These are phyloP conservation scores for Combretum micranthum DNA, from an alignment of 345 rosid species.

Conservation along the genomic window DNA sequence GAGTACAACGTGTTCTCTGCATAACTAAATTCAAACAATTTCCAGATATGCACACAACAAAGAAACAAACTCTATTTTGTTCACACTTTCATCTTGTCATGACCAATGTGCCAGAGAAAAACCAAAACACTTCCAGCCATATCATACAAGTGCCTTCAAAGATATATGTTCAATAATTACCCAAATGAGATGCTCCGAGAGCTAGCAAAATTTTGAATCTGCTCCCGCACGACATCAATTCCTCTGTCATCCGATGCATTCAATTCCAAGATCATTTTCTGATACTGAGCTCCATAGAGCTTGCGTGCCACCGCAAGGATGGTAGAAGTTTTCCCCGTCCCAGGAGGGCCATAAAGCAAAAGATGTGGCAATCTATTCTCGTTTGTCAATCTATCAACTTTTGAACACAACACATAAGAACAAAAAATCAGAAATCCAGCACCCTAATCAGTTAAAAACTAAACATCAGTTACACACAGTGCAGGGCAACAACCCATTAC, in stretches of 20 bases:
- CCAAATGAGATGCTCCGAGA: slow-evolving; percentile 93
- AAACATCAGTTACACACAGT: neutral
- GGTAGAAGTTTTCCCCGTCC: slow-evolving; percentile 98
- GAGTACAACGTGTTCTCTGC: no score
- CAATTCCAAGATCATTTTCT: slow-evolving; percentile 90
- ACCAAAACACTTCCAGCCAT: no score
- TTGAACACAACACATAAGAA: slow-evolving; percentile 6
- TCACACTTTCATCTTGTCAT: no score
- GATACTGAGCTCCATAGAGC: slow-evolving; percentile 81
- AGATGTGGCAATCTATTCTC: slow-evolving; percentile 96
- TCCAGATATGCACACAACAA: no score
- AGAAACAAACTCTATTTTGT: no score
- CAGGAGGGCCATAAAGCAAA: slow-evolving; percentile 90
- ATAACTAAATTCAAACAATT: no score
- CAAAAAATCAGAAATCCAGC: neutral
- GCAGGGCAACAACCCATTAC: neutral
- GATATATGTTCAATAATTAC: slow-evolving; percentile 8
- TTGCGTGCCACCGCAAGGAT: slow-evolving; percentile 95
- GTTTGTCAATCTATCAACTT: slow-evolving; percentile 91
- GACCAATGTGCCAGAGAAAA: no score
- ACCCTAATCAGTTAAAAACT: neutral
- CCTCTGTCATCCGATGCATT: slow-evolving; percentile 98
- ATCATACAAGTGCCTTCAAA: no score
- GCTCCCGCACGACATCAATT: slow-evolving; percentile 87
- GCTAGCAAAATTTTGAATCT: slow-evolving; percentile 96